Evolutionary conservation across 257 asterid species (phyloP).

Genomic region (Verbena officinalis): DNA sequence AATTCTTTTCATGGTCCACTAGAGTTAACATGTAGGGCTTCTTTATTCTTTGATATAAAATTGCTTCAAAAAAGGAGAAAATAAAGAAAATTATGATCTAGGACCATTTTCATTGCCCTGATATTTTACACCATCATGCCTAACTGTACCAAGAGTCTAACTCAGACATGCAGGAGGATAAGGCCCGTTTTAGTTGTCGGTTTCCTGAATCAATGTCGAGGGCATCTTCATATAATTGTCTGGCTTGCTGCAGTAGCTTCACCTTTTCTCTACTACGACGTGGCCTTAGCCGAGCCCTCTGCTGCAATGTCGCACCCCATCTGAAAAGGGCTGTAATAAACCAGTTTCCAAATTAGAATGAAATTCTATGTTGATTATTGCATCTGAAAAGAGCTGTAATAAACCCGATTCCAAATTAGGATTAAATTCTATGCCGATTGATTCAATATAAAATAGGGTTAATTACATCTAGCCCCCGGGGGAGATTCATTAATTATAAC

Average conservation of each 20-base stretch:
- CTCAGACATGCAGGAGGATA: slow-evolving; percentile 76
- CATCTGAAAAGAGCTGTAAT: slow-evolving; percentile 90
- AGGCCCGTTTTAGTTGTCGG: slow-evolving; percentile 56
- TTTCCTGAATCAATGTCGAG: slow-evolving; percentile 73
- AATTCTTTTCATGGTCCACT: slow-evolving; percentile 8
- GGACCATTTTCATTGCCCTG: slow-evolving; percentile 19
- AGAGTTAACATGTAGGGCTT: slow-evolving; percentile 9
- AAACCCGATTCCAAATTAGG: not conserved
- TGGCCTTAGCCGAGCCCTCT: slow-evolving; percentile 79
- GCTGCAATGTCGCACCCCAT: slow-evolving; percentile 90
- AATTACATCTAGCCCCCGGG: too few species aligned
- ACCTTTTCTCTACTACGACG: slow-evolving; percentile 75
- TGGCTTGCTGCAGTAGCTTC: slow-evolving; percentile 85
- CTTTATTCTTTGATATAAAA: slow-evolving; percentile 30
- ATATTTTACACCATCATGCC: slow-evolving; percentile 25
- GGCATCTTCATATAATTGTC: slow-evolving; percentile 81
- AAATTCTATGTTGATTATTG: slow-evolving; percentile 6
- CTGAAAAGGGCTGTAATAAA: slow-evolving; percentile 78
- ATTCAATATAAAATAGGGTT: too few species aligned
- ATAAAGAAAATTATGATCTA: not conserved
- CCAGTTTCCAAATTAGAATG: not conserved
- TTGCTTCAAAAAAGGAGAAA: not conserved
- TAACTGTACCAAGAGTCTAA: slow-evolving; percentile 62
- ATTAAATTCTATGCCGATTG: slow-evolving; percentile 1
- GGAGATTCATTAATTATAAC: too few species aligned